Percentiles rank a stretch among this genome's conserved stretches.
Conservation (phyloP, 1,139 yeast genomes). For the Neolecta irregularis region DNA sequence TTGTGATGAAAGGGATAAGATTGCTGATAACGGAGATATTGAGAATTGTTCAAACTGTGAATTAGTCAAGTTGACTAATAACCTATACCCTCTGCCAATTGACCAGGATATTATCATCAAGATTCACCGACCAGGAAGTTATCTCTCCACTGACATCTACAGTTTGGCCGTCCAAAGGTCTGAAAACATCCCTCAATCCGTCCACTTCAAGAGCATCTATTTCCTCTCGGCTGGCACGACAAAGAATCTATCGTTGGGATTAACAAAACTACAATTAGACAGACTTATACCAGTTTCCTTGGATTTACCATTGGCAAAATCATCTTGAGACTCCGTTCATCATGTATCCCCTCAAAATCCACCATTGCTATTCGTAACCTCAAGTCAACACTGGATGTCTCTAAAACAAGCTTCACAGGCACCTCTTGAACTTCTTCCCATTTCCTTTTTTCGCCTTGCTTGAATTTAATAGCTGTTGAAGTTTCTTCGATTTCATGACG, state of each 20-base stretch:
- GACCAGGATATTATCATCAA: slow-evolving; percentile 52
- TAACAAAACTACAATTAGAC: slow-evolving; percentile 9
- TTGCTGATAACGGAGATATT: slow-evolving; percentile 67
- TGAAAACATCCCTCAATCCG: slow-evolving; percentile 14
- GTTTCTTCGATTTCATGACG: slow-evolving; percentile 19
- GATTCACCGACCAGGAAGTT: slow-evolving; percentile 47
- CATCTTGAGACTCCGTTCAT: slow-evolving; percentile 63
- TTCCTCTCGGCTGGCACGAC: slow-evolving; percentile 8
- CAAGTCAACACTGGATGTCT: slow-evolving; percentile 11
- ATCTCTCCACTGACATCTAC: slow-evolving; percentile 19
- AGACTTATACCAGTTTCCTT: slow-evolving; percentile 42
- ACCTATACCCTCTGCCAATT: slow-evolving; percentile 70
- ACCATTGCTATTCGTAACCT: slow-evolving; percentile 11
- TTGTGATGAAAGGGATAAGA: slow-evolving; percentile 19
- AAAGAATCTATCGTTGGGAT: slow-evolving; percentile 3
- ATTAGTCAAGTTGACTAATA: neutral
- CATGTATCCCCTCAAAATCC: slow-evolving; percentile 76
- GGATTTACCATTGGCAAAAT: slow-evolving; percentile 74
- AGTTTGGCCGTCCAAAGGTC: slow-evolving; percentile 14
- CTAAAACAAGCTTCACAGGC: neutral
- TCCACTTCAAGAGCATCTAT: slow-evolving; percentile 13
- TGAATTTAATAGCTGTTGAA: neutral
- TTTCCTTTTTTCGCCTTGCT: slow-evolving; percentile 6
- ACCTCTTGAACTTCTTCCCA: slow-evolving; percentile 5
- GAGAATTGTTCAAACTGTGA: slow-evolving; percentile 42